Conservation (phyloP, 768 basidiomycete species). For the Tricholoma terreum region DNA sequence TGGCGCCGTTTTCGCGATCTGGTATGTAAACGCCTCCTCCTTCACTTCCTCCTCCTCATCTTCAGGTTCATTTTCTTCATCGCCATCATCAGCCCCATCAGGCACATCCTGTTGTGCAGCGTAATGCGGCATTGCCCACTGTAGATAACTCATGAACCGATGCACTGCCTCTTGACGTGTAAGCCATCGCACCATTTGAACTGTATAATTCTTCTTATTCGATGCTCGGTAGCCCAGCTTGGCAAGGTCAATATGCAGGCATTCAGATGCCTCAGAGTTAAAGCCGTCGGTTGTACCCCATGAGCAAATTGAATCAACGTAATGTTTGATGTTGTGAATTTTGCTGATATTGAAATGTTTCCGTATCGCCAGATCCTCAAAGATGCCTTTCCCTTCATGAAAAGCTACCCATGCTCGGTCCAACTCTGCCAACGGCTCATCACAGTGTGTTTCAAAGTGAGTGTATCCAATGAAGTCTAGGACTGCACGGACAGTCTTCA, state of each 20-base stretch:
- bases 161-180: slow-evolving; percentile 31
- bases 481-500: background rate
- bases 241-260: slow-evolving; percentile 39
- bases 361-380: slow-evolving; percentile 21
- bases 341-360: slow-evolving; percentile 15
- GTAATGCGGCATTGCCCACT: slow-evolving; percentile 22
- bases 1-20: slow-evolving; percentile 6
- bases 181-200: slow-evolving; percentile 41
- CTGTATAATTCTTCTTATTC: slow-evolving; percentile 27
- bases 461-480: slow-evolving; percentile 34
- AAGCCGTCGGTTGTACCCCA: slow-evolving; percentile 27
- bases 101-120: background rate
- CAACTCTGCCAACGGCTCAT: slow-evolving; percentile 22
- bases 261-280: slow-evolving; percentile 34
- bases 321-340: slow-evolving; percentile 31
- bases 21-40: background rate
- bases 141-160: slow-evolving; percentile 19
- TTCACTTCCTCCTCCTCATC: background rate
- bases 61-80: background rate
- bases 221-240: slow-evolving; percentile 31
- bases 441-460: slow-evolving; percentile 26
- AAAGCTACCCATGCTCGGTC: slow-evolving; percentile 24
- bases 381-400: slow-evolving; percentile 31
- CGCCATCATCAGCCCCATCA: background rate
- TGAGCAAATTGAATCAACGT: slow-evolving; percentile 23